phyloP scores from a whole-genome alignment of 139 green algal species.

The Chlamydomonas incerta region DNA sequence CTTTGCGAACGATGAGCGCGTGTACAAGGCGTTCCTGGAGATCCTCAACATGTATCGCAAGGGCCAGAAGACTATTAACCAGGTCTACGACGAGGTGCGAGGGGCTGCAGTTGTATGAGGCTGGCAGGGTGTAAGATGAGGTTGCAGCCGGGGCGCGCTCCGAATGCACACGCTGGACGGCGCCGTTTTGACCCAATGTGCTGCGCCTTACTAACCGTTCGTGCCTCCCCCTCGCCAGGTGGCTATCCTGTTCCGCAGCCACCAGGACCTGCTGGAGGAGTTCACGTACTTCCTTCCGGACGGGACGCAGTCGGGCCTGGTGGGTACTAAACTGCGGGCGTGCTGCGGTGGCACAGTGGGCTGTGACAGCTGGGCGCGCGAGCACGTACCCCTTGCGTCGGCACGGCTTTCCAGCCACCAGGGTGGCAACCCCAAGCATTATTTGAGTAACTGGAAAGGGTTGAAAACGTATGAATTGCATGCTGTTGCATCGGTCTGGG shows the following conservation, averaged over 20 bases:
- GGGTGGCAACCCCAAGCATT: no score
- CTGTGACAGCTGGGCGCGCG: no score
- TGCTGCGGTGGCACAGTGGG: no score
- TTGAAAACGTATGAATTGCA: no score
- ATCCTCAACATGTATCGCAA: slow-evolving; percentile 99
- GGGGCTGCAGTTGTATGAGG: not conserved
- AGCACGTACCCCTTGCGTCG: no score
- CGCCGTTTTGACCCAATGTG: no score
- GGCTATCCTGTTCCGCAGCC: slow-evolving; percentile 91
- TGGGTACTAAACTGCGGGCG: slow-evolving; percentile 8
- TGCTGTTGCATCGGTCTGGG: not conserved
- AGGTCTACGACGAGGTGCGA: slow-evolving; percentile 96
- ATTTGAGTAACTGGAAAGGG: no score
- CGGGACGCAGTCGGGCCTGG: slow-evolving; percentile 55
- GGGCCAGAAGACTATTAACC: slow-evolving; percentile 95
- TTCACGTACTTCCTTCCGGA: slow-evolving; percentile 99
- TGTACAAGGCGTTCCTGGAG: slow-evolving; percentile 99
- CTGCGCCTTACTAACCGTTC: no score
- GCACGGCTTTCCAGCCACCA: no score
- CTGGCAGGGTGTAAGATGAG: not conserved
- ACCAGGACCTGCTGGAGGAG: slow-evolving; percentile 96
- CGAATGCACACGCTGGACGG: no score
- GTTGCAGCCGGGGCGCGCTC: no score
- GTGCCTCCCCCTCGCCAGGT: slow-evolving; percentile 69
- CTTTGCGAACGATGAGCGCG: slow-evolving; percentile 93